Base-by-base conservation (phyloP, 768 basidiomycete genomes). In the Tephrocybe sp. region DNA sequence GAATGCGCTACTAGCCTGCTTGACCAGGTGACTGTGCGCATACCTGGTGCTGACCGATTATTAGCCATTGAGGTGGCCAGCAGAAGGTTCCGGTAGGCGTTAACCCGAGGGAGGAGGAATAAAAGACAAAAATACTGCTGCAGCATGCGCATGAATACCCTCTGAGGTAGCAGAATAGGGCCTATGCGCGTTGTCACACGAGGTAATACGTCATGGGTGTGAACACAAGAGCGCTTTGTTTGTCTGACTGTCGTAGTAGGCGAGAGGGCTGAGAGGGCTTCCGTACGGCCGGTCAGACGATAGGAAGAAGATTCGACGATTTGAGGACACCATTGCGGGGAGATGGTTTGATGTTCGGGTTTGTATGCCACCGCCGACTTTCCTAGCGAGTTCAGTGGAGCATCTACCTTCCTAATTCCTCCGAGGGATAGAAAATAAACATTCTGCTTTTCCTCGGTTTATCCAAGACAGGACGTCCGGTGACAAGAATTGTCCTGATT, bases 291-390 rank as follows among this genome's bases (percentile, higher is more conserved):
- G 32, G 52, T 2, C 8, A 14, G 33, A 19, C 38, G 22, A 44
- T 48, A 47, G 39, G 48, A 49, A 50, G 48, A 39, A 48, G 45
- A 34, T 14, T 16, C 20, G 19, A 26, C 26, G 32, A 36, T 30
- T 32, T 17, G 42, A 49, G 14, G 14, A 43, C 34, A 35, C 49
- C 40, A 52, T 45, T 19, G 33, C 26, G 32, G 30, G 20, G 51
- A 50, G 33, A 46, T 30, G 52, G 52, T 43, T 17, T 49, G 55
- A 52, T 49, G 32, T 17, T 22, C 52, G 36, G 52, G 45, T 33
- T 49, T 50, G 33, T 49, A 32, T 2, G 32, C 22, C 20, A 30
- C 41, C 33, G 38, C 39, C 33, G 5, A 11, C 30, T 26, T 16
- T 16, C n/a, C 45, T 45, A 32, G 19, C 43, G 16, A 5, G 26